Base-by-base conservation (phyloP, 352 stramenopile genomes). In the Phytophthora ohioensis region DNA sequence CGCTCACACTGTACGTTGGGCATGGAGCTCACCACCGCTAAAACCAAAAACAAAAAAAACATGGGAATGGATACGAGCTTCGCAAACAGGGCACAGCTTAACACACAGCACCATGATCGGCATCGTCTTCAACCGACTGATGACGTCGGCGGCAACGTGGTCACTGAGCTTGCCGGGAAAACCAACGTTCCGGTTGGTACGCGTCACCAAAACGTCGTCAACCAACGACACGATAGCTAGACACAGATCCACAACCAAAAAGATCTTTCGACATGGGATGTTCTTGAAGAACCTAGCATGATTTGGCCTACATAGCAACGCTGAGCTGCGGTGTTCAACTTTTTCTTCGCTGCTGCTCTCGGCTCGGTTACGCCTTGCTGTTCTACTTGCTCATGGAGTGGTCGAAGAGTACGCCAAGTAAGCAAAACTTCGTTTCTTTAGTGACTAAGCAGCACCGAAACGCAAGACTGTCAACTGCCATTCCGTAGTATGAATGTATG, bases 1-100 rank as follows among this genome's bases (percentile, higher is more conserved):
- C 95, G 38, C 95, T 97, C 15, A 98, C 78, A 43, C 95, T 97
- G 58, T 85, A 94, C 9, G 93, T 99, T 99, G 70, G 97, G 98
- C 57, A 99, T 98, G 8, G 89, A 98, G 97, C 99, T 99, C 53
- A 99, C 82, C 54, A 97, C 84, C 12, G 97, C 97, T 83, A 99
- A 99, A 7, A 99, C 1, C 1, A 27, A 27, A 27, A 27, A 1
- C 21, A 27, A 27, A 27, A 27, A 21, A 27, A 27, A 27, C 21
- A 27, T 27, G 21, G 21, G 21, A 27, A 27, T 27, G 21, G 21
- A 27, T 27, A 27, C 2, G 21, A 27, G 21, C 21, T 27, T 27
- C 21, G 77, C 17, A 97, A 98, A 43, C 96, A 21, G 97, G 97
- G 57, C 97, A 99, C 21, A 99, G 73, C 60, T 94, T 94, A 5